Conservation (phyloP, 2,329 filamentous ascomycete species). For the Fusarium lyarnte region DNA sequence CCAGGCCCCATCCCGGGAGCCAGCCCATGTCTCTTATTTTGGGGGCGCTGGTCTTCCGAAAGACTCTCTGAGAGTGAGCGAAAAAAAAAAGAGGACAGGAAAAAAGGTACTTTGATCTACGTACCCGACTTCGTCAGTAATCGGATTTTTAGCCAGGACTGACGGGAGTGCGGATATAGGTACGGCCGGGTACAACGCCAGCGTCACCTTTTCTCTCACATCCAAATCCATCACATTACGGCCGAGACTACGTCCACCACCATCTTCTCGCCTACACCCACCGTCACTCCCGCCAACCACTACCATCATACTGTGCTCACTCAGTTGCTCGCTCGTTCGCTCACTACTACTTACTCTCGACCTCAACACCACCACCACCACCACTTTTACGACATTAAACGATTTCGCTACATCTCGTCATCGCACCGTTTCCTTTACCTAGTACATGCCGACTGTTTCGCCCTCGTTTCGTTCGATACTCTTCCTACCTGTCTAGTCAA, state of each 20-base stretch:
- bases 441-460: conserved; percentile 9
- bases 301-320: conserved; percentile 27
- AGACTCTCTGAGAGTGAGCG: neutral
- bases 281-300: conserved; percentile 38
- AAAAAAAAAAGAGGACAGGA: neutral
- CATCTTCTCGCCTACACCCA: conserved; percentile 35
- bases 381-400: conserved; percentile 24
- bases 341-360: conserved; percentile 20
- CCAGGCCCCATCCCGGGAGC: conserved; percentile 20
- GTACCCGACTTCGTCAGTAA: conserved; percentile 9
- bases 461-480: conserved; percentile 5
- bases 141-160: conserved; percentile 14
- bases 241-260: conserved; percentile 36
- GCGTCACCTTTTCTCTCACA: conserved; percentile 35
- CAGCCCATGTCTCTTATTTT: conserved; percentile 31
- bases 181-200: conserved; percentile 40
- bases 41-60: conserved; percentile 27
- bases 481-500: neutral
- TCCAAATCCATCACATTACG: conserved; percentile 9
- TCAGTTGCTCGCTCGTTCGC: conserved; percentile 9
- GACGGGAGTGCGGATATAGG: conserved; percentile 40
- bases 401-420: conserved; percentile 28
- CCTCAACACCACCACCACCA: conserved; percentile 38
- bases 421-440: neutral
- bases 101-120: conserved; percentile 14